Conservation (phyloP, 306 rosid genomes). For the Spatholobus suberectus region DNA sequence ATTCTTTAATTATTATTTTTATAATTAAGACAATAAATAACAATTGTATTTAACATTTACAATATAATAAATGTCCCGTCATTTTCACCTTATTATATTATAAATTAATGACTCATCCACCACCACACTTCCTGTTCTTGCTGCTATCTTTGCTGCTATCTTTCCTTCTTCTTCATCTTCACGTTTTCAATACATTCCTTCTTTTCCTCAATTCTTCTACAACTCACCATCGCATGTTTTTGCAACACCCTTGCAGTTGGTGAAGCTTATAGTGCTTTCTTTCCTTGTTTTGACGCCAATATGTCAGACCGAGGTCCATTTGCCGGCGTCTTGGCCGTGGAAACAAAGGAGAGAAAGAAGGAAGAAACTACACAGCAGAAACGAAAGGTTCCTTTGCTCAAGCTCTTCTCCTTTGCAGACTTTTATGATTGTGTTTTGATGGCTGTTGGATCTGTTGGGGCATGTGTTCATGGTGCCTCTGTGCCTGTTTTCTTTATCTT, state of each 20-base stretch:
- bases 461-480: constrained; percentile 86
- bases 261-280: constrained; percentile 4
- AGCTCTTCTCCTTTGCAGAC: constrained; percentile 80
- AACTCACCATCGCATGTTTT: neutral
- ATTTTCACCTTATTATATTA: neutral
- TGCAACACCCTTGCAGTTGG: neutral
- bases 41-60: too few species aligned
- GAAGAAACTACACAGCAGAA: constrained; percentile 11
- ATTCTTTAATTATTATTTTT: too few species aligned
- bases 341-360: constrained; percentile 1
- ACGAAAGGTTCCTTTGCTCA: constrained; percentile 59
- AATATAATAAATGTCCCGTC: neutral
- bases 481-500: constrained; percentile 88
- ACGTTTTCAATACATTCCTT: constrained; percentile 1
- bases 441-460: constrained; percentile 76
- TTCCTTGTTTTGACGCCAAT: neutral
- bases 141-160: neutral
- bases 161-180: neutral
- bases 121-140: neutral
- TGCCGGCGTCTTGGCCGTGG: constrained; percentile 18
- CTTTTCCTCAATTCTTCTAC: neutral
- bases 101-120: constrained; percentile 19
- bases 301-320: constrained; percentile 37
- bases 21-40: too few species aligned
- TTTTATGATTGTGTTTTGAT: constrained; percentile 70